Base-by-base conservation (phyloP, 352 stramenopile species). In the Phytophthora lateralis region DNA sequence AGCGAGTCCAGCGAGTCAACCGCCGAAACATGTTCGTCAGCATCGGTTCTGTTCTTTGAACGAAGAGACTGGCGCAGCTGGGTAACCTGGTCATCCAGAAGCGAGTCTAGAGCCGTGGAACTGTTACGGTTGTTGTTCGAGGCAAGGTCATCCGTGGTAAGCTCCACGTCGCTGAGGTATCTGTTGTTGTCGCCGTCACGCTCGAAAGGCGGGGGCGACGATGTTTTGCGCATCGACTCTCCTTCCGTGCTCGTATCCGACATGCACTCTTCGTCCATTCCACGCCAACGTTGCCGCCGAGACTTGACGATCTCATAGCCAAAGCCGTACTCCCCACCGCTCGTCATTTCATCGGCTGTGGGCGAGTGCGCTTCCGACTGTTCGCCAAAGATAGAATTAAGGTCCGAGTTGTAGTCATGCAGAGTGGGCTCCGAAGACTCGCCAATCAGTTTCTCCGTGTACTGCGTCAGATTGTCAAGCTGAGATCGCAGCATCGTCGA, bases 381-480 rank as follows among this genome's bases (percentile, higher is more conserved):
- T 35, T 82, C 72, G 17, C 63, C 73, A 60, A 78, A 83, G 30
- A 83, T 54, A 3, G 75, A 86, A 45, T 73, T 80, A 17, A 82
- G 17, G 24, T 86, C 77, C 27, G 77, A 82, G 30, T 59, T 74
- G 55, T 80, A 86, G 45, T 82, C 76, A 43, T 69, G 73, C 35
- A 78, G 37, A 17, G 70, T 76, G 20, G 74, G 71, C 46, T 88
- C 78, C n/a, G 78, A 80, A 3, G 71, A 88, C 48, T 76, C 76
- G 32, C 69, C 69, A 27, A 89, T 83, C 17, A 88, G 41, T 12
- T 84, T 89, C 53, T 88, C 83, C 7, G 77, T 86, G 54, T 90
- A 90, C 63, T 85, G 66, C 27, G 83, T 89, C 34, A 90, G 54
- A 48, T 90, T 84, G 61, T 89, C 80, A 8, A 92, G 69, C 42